These are phyloP conservation scores for Leccinum arenicola DNA, from an alignment of 768 basidiomycete species.

Conservation along the genomic window DNA sequence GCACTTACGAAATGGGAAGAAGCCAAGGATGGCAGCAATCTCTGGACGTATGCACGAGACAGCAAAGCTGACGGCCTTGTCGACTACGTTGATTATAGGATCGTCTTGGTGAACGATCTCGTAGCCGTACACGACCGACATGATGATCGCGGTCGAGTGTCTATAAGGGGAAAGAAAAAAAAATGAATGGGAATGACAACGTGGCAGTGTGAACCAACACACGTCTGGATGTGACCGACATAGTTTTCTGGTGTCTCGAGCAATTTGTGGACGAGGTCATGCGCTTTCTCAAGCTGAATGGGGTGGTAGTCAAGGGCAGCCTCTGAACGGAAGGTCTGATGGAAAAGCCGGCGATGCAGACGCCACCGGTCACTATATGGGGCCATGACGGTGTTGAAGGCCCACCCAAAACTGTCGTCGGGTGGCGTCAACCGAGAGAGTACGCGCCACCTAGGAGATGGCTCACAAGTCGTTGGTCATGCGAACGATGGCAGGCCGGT, in stretches of 20 bases:
- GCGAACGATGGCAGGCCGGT: constrained; percentile 33
- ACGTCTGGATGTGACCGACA: constrained; percentile 26
- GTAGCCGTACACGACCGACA: constrained; percentile 33
- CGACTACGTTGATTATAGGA: constrained; percentile 25
- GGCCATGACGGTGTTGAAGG: constrained; percentile 28
- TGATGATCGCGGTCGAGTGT: constrained; percentile 27
- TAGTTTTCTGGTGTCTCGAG: constrained; percentile 21
- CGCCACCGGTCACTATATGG: constrained; percentile 30
- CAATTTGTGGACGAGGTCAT: constrained; percentile 25
- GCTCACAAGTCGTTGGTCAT: constrained; percentile 32
- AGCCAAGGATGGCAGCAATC: constrained; percentile 35
- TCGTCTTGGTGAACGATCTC: constrained; percentile 24
- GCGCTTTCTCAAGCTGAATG: constrained; percentile 25
- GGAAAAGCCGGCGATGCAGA: constrained; percentile 27
- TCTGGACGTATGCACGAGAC: constrained; percentile 24
- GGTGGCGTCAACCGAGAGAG: neutral
- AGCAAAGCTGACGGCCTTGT: constrained; percentile 24
- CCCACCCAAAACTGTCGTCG: constrained; percentile 26
- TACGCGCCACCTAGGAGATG: neutral
- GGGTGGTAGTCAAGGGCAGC: constrained; percentile 19
- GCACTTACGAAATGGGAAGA: constrained; percentile 34
- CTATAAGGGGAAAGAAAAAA: constrained; percentile 6
- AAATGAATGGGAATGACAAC: neutral
- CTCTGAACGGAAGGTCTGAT: constrained; percentile 26
- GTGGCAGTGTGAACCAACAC: neutral